phyloP scores from a whole-genome alignment of 495 filamentous ascomycete genomes.

The Aspergillus conjunctus region DNA sequence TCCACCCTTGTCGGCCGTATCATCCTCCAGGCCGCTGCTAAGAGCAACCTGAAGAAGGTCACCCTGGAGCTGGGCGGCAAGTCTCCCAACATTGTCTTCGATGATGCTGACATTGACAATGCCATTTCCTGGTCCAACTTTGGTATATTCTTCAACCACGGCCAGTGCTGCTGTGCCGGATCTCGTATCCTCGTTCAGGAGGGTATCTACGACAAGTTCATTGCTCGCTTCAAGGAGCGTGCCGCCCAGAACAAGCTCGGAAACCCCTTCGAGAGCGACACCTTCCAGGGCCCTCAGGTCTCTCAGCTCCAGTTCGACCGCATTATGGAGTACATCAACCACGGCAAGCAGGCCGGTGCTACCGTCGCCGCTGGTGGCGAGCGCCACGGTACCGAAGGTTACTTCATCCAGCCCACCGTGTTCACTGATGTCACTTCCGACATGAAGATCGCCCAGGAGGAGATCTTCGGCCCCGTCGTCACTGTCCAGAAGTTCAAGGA shows the following conservation, averaged over 20 bases:
- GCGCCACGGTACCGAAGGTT: constrained; percentile 86
- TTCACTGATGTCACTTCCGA: constrained; percentile 85
- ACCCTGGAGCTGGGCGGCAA: constrained; percentile 98
- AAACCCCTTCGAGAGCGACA: constrained; percentile 82
- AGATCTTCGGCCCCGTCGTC: constrained; percentile 97
- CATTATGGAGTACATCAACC: constrained; percentile 96
- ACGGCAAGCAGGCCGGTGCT: constrained; percentile 85
- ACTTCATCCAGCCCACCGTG: constrained; percentile 98
- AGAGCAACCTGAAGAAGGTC: constrained; percentile 98
- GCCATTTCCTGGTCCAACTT: constrained; percentile 98
- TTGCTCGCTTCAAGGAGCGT: constrained; percentile 84
- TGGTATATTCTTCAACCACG: constrained; percentile 98
- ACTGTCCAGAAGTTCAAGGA: constrained; percentile 92
- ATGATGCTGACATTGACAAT: constrained; percentile 93
- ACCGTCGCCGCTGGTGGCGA: constrained; percentile 83
- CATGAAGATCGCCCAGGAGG: constrained; percentile 99
- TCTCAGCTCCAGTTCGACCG: constrained; percentile 94
- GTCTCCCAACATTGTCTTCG: constrained; percentile 96
- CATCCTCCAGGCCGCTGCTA: constrained; percentile 95
- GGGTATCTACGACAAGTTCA: constrained; percentile 92
- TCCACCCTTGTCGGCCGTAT: constrained; percentile 86
- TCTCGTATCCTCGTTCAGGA: constrained; percentile 96
- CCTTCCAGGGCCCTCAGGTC: constrained; percentile 98
- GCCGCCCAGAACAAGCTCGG: constrained; percentile 82
- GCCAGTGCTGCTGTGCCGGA: constrained; percentile 97